Evolutionary conservation across 108 stramenopile species (phyloP), one percentile per base, ranked within the genome.

Genomic region (Craspedostauros australis): DNA sequence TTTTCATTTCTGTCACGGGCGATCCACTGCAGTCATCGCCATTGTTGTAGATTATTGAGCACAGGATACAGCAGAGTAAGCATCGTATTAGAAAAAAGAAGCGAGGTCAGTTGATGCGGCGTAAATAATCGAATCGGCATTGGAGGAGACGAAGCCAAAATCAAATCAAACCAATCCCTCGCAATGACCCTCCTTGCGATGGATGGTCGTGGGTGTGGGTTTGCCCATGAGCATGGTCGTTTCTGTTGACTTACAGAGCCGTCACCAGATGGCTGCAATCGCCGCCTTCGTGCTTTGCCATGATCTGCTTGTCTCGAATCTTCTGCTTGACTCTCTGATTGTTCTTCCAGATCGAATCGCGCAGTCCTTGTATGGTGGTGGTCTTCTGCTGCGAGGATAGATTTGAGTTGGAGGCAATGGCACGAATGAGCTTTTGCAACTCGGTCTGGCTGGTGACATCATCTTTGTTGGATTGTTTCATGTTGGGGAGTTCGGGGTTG

Each of bases 381-480:
- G 76, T 84, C 54, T 84, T 86, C 61, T 90, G 78, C 27, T 53
- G 58, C 6, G 81, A 52, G 3, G 82, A 64, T 37, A 92, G 50
- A 31, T 67, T 71, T 16, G 80, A 86, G 45, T 93, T 88, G 7
- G 82, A 72, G n/a, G 67, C 82, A 27, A 88, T 77, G 12, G 79
- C 82, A 22, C 91, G 75, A 44, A 93, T 93, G 6, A 93, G 62
- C 60, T 83, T 84, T 54, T 92, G 84, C 7, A 93, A 65, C 23
- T 87, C 85, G 16, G 66, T 74, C 25, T 80, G 75, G 54, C 79
- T 80, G 0, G 87, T 89, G 40, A 79, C 65, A 26, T 54, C 64
- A 38, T 56, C 75, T 5, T n/a, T n/a, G 34, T 25, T 23, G 40
- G 41, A 28, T 8, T 44, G 4, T 14, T 55, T 27, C 25, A 39